phyloP scores from a whole-genome alignment of 2,329 filamentous ascomycete genomes.

The Gremmenia infestans region DNA sequence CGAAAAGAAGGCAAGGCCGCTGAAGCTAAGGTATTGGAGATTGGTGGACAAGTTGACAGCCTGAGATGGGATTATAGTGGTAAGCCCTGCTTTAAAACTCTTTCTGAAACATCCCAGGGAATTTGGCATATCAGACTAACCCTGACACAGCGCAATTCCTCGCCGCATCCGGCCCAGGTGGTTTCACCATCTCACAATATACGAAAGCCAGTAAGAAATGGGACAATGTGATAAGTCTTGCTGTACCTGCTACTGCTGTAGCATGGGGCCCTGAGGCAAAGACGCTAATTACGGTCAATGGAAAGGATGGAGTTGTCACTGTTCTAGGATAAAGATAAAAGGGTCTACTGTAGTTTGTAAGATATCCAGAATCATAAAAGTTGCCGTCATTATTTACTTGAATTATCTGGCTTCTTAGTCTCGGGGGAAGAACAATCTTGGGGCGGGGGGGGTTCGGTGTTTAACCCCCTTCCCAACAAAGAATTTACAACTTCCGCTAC shows the following conservation, averaged over 20 bases:
- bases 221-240: constrained; percentile 78
- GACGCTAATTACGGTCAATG: constrained; percentile 69
- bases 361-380: too few species aligned
- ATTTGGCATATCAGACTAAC: too few species aligned
- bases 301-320: constrained; percentile 64
- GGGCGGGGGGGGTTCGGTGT: too few species aligned
- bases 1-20: constrained; percentile 83
- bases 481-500: too few species aligned
- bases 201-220: constrained; percentile 81
- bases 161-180: constrained; percentile 72
- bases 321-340: constrained; percentile 49
- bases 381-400: too few species aligned
- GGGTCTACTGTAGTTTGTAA: too few species aligned
- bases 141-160: constrained; percentile 60
- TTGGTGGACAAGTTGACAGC: constrained; percentile 69
- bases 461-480: too few species aligned
- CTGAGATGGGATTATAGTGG: constrained; percentile 93
- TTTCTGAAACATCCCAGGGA: too few species aligned
- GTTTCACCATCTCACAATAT: constrained; percentile 85
- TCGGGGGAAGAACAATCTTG: too few species aligned
- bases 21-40: constrained; percentile 78
- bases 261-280: constrained; percentile 74
- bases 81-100: not conserved
- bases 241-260: constrained; percentile 66
- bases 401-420: too few species aligned